Evolutionary conservation across 2,329 filamentous ascomycete species (phyloP), one percentile per base, ranked within the genome.

Genomic region (Aspergillus clavatus): DNA sequence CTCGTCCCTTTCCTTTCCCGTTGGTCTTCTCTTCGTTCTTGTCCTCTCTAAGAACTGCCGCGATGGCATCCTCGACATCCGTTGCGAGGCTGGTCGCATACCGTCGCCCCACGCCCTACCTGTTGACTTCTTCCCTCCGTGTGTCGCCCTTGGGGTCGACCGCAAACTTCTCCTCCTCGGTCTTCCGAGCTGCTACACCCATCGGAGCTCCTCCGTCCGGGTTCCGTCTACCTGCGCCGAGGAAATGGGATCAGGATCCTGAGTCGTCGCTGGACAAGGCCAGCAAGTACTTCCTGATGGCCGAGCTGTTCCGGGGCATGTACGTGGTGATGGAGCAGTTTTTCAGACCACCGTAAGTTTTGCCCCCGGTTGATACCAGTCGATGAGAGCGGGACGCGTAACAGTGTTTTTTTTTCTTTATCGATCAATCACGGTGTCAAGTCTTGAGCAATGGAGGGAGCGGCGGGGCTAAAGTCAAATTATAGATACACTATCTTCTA

Each of bases 291-390:
- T 98, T 98, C 74, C 80, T 98, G 67, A 75, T 97, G 78, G 84
- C 87, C 43, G 93, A 98, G 79, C 93, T 97, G 86, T 80, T 88
- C 69, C 83, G 93, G 65, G 93, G 93, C 71, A 97, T 98, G 93
- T 98, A 96, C 67, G 84, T 98, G 57, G 82, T 93, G 71, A 68
- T 98, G 66, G 93, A 98, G 80, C 91, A 98, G 77, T 98, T 86
- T 81, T 97, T 98, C 78, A 80, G 93, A 71, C 89, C 91, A 73
- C 90, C 93, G 87, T 97, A 80, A 79, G 89, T 89, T 38, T 46
- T 41, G 42, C 47, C 14, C 51, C 8, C n/a, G n/a, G n/a, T n/a
- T n/a, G n/a, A n/a, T n/a, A n/a, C n/a, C n/a, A n/a, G 16, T 16
- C 29, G 11, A 21, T 21, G 10, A 11, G 10, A 5, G 10, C 16